Percentiles rank a stretch among this genome's conserved stretches.
Conservation (phyloP, 2,329 filamentous ascomycete species). For the Diaporthe sp. region DNA sequence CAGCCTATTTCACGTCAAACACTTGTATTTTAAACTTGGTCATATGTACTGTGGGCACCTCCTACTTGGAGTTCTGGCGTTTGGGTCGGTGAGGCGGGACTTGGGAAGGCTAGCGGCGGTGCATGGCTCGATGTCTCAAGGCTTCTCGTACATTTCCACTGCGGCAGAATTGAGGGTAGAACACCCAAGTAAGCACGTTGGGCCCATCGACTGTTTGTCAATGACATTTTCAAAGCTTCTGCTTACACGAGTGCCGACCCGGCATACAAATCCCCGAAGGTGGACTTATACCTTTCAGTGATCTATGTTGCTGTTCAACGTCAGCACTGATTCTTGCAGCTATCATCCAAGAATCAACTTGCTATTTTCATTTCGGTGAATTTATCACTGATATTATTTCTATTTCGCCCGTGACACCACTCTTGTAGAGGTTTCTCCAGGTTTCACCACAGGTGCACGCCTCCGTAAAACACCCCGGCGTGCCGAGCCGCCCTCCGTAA, state of each 20-base stretch:
- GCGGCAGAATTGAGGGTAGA: no score
- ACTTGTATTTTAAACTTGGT: neutral
- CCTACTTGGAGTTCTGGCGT: neutral
- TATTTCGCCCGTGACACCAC: no score
- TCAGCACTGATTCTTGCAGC: neutral
- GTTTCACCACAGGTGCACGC: no score
- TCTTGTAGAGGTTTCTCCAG: no score
- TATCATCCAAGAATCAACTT: no score
- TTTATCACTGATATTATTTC: no score
- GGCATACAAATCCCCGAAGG: neutral
- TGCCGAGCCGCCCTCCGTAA: neutral
- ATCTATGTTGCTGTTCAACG: no score
- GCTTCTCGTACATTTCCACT: no score
- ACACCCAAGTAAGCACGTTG: neutral
- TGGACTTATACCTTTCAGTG: neutral
- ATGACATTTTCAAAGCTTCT: neutral
- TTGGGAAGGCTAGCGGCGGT: neutral
- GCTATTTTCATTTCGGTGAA: neutral
- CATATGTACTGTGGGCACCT: neutral
- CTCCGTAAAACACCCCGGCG: no score
- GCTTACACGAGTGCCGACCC: neutral
- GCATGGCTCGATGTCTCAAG: neutral
- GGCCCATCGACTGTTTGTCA: rapidly evolving
- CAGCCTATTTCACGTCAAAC: neutral
- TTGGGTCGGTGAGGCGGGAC: neutral